Evolutionary conservation across 805 yeast genomes (phyloP).

Genomic region (Scheffersomyces spartinae): DNA sequence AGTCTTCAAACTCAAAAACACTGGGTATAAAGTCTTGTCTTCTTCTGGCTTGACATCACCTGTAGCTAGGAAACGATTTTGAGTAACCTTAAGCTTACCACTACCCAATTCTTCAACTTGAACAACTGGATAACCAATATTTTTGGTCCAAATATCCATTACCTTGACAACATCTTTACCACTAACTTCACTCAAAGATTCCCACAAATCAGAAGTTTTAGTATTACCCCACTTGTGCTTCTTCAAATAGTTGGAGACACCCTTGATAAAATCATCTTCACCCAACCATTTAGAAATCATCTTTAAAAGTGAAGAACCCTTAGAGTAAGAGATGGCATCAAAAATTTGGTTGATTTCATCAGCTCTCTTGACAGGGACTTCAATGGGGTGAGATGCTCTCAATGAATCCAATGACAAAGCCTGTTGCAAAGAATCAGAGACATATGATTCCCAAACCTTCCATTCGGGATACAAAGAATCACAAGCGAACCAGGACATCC

Average conservation of each 20-base stretch:
- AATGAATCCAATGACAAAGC: slow-evolving; percentile 69
- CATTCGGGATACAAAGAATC: slow-evolving; percentile 70
- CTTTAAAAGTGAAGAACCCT: slow-evolving; percentile 69
- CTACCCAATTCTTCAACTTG: slow-evolving; percentile 46
- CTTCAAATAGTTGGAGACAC: slow-evolving; percentile 68
- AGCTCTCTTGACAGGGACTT: slow-evolving; percentile 69
- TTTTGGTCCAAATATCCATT: slow-evolving; percentile 74
- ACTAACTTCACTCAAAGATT: slow-evolving; percentile 53
- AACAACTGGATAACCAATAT: slow-evolving; percentile 69
- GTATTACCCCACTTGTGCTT: slow-evolving; percentile 74
- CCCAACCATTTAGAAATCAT: slow-evolving; percentile 78
- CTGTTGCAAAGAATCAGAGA: slow-evolving; percentile 61
- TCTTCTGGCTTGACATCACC: slow-evolving; percentile 72
- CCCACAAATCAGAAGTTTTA: slow-evolving; percentile 68
- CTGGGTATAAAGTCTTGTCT: slow-evolving; percentile 56
- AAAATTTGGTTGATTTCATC: slow-evolving; percentile 77
- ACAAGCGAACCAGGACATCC: slow-evolving; percentile 84
- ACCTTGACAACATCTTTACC: slow-evolving; percentile 63
- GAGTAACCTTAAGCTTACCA: slow-evolving; percentile 44
- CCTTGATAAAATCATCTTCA: slow-evolving; percentile 63
- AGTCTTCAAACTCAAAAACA: slow-evolving; percentile 56
- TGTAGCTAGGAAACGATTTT: slow-evolving; percentile 64
- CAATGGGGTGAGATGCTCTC: slow-evolving; percentile 78
- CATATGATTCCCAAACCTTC: slow-evolving; percentile 82
- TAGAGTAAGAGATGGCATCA: slow-evolving; percentile 74